Percentiles rank a stretch among this genome's conserved stretches.
Evolutionary conservation across 306 rosid species (phyloP).

Genomic region (Cicer bijugum): DNA sequence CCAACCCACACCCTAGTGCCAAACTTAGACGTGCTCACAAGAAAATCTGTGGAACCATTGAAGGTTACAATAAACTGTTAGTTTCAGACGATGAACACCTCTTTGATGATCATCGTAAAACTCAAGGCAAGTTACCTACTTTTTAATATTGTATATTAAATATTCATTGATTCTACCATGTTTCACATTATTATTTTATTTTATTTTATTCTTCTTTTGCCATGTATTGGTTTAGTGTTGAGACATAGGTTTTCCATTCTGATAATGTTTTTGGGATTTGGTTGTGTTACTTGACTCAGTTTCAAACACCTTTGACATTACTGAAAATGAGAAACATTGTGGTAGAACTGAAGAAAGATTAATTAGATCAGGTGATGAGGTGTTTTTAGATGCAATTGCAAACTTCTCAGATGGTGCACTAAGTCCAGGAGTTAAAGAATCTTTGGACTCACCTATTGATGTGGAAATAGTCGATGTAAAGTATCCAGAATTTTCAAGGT

Average conservation of each 20-base stretch:
- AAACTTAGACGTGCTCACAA: conserved; percentile 72
- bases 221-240: background rate
- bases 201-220: too few relatives aligned
- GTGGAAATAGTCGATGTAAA: conserved; percentile 39
- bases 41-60: conserved; percentile 73
- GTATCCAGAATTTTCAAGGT: conserved; percentile 44
- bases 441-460: conserved; percentile 33
- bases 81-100: conserved; percentile 56
- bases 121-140: conserved; percentile 49
- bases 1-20: conserved; percentile 75
- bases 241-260: conserved; percentile 1
- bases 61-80: conserved; percentile 54
- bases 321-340: conserved; percentile 38
- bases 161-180: background rate
- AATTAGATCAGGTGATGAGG: conserved; percentile 55
- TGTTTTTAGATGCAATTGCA: conserved; percentile 64
- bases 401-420: conserved; percentile 59
- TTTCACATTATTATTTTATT: conserved; percentile 2
- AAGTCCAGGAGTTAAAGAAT: conserved; percentile 38
- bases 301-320: conserved; percentile 41
- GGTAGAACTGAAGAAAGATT: conserved; percentile 41
- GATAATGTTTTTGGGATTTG: conserved; percentile 35
- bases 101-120: conserved; percentile 54
- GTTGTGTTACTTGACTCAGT: conserved; percentile 51
- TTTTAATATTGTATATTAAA: background rate